Evolutionary conservation across 768 basidiomycete species (phyloP).

Genomic region (Tricholoma bakamatsutake): DNA sequence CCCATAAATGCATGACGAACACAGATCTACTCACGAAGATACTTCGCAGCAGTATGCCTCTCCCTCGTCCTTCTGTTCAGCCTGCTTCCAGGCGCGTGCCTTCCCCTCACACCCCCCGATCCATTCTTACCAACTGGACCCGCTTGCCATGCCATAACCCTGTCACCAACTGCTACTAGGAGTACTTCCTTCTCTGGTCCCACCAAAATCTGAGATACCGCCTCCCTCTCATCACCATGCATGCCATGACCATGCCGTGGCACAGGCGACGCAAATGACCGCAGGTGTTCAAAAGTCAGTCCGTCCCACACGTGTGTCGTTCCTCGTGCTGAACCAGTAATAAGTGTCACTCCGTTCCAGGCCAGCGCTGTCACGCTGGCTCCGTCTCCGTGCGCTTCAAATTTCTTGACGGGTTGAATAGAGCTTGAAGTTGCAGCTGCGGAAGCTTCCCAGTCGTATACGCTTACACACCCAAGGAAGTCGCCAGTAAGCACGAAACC

Average conservation of each 20-base stretch:
- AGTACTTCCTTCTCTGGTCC: constrained; percentile 47
- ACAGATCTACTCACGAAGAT: constrained; percentile 34
- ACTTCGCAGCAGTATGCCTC: constrained; percentile 31
- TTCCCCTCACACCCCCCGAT: constrained; percentile 28
- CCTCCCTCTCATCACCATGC: constrained; percentile 24
- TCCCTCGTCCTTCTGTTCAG: constrained; percentile 29
- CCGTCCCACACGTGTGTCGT: constrained; percentile 59
- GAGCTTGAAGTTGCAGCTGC: constrained; percentile 6
- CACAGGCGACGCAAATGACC: constrained; percentile 47
- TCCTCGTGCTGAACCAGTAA: constrained; percentile 62
- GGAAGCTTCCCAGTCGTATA: constrained; percentile 47
- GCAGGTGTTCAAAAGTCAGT: constrained; percentile 52
- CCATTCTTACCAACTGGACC: constrained; percentile 32
- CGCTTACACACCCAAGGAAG: constrained; percentile 52
- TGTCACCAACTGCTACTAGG: constrained; percentile 53
- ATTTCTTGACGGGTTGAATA: constrained; percentile 35
- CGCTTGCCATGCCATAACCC: constrained; percentile 65
- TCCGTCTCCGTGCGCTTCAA: constrained; percentile 62
- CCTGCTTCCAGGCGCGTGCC: constrained; percentile 19
- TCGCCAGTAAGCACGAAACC: constrained; percentile 63
- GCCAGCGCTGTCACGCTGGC: constrained; percentile 54
- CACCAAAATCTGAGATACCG: constrained; percentile 53
- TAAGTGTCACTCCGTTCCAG: constrained; percentile 53
- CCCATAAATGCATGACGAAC: background rate
- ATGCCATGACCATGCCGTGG: constrained; percentile 20